These are phyloP conservation scores for Phaffomyces thermotolerans DNA, from an alignment of 805 yeast species.

Conservation along the genomic window DNA sequence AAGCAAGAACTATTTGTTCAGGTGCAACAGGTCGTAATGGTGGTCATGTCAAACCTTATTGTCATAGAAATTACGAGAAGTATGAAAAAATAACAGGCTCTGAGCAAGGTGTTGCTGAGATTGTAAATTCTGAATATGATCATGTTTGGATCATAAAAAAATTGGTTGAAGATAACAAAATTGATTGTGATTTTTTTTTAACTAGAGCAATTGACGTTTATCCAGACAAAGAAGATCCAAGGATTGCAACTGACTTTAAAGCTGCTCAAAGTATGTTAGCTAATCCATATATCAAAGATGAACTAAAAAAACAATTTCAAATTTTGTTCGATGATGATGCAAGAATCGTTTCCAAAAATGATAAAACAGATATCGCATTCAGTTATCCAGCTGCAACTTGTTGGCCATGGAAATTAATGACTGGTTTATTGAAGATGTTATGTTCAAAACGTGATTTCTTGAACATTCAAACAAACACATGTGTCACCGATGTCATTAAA, in stretches of 20 bases:
- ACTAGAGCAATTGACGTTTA: constrained; percentile 30
- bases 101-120: constrained; percentile 26
- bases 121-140: constrained; percentile 31
- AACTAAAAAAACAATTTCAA: constrained; percentile 27
- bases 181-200: constrained; percentile 33
- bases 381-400: constrained; percentile 39
- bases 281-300: constrained; percentile 25
- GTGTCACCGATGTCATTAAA: constrained; percentile 24
- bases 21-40: constrained; percentile 46
- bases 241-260: constrained; percentile 11
- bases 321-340: constrained; percentile 31
- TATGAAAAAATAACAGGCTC: constrained; percentile 9
- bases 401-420: constrained; percentile 38
- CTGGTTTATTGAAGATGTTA: constrained; percentile 25
- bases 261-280: constrained; percentile 15
- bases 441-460: constrained; percentile 26
- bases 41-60: constrained; percentile 38
- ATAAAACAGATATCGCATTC: constrained; percentile 75
- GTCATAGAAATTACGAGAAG: constrained; percentile 11
- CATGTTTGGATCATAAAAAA: constrained; percentile 28
- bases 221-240: constrained; percentile 19
- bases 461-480: constrained; percentile 36
- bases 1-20: constrained; percentile 34
- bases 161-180: constrained; percentile 25
- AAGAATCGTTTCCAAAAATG: constrained; percentile 53